phyloP scores from a whole-genome alignment of 1,284 basidiomycete genomes.

The Gymnopus androsaceus region DNA sequence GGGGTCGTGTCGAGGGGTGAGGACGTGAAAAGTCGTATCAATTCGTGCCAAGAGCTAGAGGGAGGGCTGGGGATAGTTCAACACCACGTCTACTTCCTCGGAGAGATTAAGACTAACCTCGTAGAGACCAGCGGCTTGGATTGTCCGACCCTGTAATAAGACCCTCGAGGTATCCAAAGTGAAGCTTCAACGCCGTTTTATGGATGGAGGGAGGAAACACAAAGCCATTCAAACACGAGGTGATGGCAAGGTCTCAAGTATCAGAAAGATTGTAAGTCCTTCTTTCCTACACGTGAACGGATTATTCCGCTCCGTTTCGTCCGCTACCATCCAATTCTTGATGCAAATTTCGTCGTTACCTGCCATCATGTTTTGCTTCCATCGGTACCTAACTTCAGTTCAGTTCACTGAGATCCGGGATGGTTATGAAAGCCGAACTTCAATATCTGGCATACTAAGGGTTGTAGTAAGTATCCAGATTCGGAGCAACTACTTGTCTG shows the following conservation, averaged over 20 bases:
- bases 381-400: too few species aligned
- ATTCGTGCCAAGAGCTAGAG: slow-evolving; percentile 10
- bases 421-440: too few species aligned
- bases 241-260: slow-evolving; percentile 10
- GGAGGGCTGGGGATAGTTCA: not conserved
- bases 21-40: slow-evolving; percentile 9
- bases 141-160: slow-evolving; percentile 6
- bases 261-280: too few species aligned
- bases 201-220: not conserved
- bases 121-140: slow-evolving; percentile 8
- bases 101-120: not conserved
- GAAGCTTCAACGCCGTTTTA: slow-evolving; percentile 10
- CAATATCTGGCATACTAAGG: too few species aligned
- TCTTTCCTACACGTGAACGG: slow-evolving; percentile 9
- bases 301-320: slow-evolving; percentile 2
- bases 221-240: slow-evolving; percentile 9
- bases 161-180: slow-evolving; percentile 10
- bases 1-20: not conserved
- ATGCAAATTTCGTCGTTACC: too few species aligned
- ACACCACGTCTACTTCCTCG: not conserved
- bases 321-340: too few species aligned
- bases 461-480: too few species aligned
- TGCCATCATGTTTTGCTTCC: too few species aligned
- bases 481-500: too few species aligned
- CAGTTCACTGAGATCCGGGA: too few species aligned